Percentiles rank a stretch among this genome's conserved stretches.
These are phyloP conservation scores for Coemansia sp. DNA, from an alignment of 192 early-diverging fungal species.

Conservation along the genomic window DNA sequence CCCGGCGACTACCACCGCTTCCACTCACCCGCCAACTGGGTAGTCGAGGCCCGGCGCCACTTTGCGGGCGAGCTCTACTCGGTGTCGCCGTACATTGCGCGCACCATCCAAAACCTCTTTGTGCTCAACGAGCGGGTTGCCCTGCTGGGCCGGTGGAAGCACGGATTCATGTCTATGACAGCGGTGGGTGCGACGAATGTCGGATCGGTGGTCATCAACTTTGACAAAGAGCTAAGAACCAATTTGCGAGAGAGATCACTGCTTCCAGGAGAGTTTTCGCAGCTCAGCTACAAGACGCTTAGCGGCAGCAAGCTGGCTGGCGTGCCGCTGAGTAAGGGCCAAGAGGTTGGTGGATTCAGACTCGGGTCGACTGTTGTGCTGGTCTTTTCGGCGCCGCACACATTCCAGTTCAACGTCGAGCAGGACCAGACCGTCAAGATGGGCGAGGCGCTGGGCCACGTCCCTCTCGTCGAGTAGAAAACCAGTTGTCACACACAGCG, in stretches of 20 bases:
- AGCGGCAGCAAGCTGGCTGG: constrained; percentile 58
- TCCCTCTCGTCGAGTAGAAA: not conserved
- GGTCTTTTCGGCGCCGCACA: constrained; percentile 90
- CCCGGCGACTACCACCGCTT: constrained; percentile 99
- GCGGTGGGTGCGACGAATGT: constrained; percentile 99
- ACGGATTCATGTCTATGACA: constrained; percentile 95
- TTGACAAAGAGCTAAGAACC: constrained; percentile 78
- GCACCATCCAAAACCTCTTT: constrained; percentile 83
- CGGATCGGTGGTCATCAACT: constrained; percentile 91
- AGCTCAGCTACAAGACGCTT: constrained; percentile 65
- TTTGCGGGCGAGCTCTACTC: constrained; percentile 95
- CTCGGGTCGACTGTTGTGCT: constrained; percentile 94
- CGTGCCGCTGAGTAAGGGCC: constrained; percentile 68
- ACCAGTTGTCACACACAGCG: not conserved
- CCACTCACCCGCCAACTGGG: constrained; percentile 96
- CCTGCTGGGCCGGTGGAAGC: constrained; percentile 84
- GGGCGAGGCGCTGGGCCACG: constrained; percentile 74
- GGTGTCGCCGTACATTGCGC: constrained; percentile 89
- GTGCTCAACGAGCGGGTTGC: constrained; percentile 96
- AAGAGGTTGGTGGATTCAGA: constrained; percentile 94
- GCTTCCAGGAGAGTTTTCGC: constrained; percentile 70
- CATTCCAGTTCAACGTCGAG: constrained; percentile 73
- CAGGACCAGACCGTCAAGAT: constrained; percentile 74
- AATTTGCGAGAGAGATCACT: constrained; percentile 59
- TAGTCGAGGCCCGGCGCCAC: constrained; percentile 81